Evolutionary conservation across 352 stramenopile genomes (phyloP), one percentile per base, ranked within the genome.

Genomic region (Elongisporangium anandrum): DNA sequence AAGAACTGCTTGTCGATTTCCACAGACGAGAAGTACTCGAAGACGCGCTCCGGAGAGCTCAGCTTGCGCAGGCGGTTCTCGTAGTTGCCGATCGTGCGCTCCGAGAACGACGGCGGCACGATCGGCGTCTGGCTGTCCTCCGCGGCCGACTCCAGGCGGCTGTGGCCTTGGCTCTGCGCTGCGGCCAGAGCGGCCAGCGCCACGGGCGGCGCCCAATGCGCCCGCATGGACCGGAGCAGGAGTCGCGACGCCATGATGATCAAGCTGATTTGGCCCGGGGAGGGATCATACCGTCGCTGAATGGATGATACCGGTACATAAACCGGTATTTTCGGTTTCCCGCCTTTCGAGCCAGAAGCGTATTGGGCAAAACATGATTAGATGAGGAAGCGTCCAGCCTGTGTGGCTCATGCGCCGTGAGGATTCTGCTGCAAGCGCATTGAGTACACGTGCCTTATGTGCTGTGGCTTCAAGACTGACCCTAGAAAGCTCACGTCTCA

Each of bases 21-120:
- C 2, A 96, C 82, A 55, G 79, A 91, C 17, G 88, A 92, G 59
- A 96, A 96, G 67, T 96, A 96, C 77, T 94, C 84, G 59, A 96
- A 96, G 10, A 96, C 84, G 58, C 87, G 87, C 73, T 95, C 86
- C 21, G 88, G 88, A 10, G 79, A 77, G 59, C 77, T 90, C 70
- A 93, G 92, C 63, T 81, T 84, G 61, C 88, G 88, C 55, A 96
- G 57, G 1, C 88, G 85, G 72, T 96, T 96, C 74, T 96, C 88
- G 68, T 96, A 96, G 52, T 77, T 92, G 63, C 88, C 86, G 17
- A 95, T 75, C 16, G 80, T 92, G 21, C 82, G 81, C 73, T 96
- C 83, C 23, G 73, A 77, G 62, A 93, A 94, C 19, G 70, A 84
- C 41, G 82, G 80, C 48, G 69, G 64, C 16, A 66, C 60, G 48